Percentiles rank a stretch among this genome's conserved stretches.
Conservation (phyloP, 257 asterid genomes). For the Parsonsia alboflavescens region DNA sequence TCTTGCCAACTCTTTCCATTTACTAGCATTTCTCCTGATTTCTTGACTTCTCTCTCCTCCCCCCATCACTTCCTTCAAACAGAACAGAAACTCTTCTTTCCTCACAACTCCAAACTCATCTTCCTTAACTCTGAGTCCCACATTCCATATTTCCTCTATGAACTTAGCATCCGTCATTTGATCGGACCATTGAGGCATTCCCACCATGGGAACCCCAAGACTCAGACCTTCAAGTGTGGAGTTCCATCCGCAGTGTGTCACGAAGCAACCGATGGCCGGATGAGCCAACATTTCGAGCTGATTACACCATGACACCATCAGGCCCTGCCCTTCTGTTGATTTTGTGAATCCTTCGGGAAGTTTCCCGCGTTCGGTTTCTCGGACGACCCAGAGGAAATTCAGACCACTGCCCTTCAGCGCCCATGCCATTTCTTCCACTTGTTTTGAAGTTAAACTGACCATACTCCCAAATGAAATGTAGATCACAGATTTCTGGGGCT, state of each 20-base stretch:
- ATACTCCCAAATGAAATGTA: constrained; percentile 71
- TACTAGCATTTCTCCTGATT: constrained; percentile 41
- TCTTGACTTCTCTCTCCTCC: constrained; percentile 45
- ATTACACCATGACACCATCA: constrained; percentile 67
- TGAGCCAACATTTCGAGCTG: constrained; percentile 56
- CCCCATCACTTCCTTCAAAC: constrained; percentile 48
- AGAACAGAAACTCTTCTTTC: constrained; percentile 38
- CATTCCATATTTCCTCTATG: neutral
- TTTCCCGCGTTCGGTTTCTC: constrained; percentile 44
- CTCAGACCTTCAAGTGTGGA: constrained; percentile 6
- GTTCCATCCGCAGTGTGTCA: constrained; percentile 19
- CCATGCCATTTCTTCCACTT: constrained; percentile 47
- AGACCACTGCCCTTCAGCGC: constrained; percentile 28
- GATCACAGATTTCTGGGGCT: constrained; percentile 42
- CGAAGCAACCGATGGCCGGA: constrained; percentile 52
- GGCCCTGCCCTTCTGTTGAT: constrained; percentile 29
- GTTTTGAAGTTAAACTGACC: constrained; percentile 48
- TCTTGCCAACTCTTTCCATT: constrained; percentile 48
- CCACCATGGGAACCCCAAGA: constrained; percentile 7
- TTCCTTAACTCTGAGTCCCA: neutral
- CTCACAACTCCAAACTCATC: constrained; percentile 26
- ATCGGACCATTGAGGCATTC: constrained; percentile 39
- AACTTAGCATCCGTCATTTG: constrained; percentile 40
- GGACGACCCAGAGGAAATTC: constrained; percentile 56
- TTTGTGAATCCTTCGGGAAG: constrained; percentile 35